Evolutionary conservation across 2,329 filamentous ascomycete genomes (phyloP), one percentile per base, ranked within the genome.

Genomic region (Conoideocrella luteorostrata): DNA sequence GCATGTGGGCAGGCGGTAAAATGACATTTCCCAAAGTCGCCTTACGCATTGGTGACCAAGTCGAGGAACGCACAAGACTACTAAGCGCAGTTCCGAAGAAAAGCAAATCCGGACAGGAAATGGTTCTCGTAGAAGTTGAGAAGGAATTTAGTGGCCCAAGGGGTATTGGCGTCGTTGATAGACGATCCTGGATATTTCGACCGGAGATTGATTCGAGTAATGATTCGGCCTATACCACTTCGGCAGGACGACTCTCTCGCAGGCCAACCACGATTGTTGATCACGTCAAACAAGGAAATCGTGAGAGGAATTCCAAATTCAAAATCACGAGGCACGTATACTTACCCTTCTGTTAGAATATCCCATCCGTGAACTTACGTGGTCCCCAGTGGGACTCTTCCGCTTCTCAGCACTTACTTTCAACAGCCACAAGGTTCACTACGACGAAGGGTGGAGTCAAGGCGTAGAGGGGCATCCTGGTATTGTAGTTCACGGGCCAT

Each of bases 371-470:
- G 56, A 59, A 12, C 42, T 72, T 4, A 53, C 54, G 17, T 74
- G 68, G 70, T 75, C 72, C 0, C 62, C 69, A 0, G 36, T 38
- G 36, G 36, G 36, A 38, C 22, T 37, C 21, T 18, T 10, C 58
- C 79, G 86, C 15, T 95, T 89, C 68, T 89, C 84, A 1, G 87
- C 87, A 0, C 67, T 95, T 32, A 94, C 87, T 0, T 89, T 89
- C 68, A 95, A 95, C 17, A 86, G 80, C 0, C 89, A 95, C 62
- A 82, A 80, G 51, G 94, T 95, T 43, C 89, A 95, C 61, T 83
- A 91, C 53, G 86, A 89, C 56, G 72, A 76, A 20, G 57, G 70
- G 11, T 91, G 86, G 69, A 78, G 79, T 12, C 69, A 69, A 5
- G 66, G 71, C 5, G 69, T 84, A 7, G 84, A 93, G 60, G 80